Evolutionary conservation across 1,284 basidiomycete genomes (phyloP).

Genomic region (Boletus semigastroideus): DNA sequence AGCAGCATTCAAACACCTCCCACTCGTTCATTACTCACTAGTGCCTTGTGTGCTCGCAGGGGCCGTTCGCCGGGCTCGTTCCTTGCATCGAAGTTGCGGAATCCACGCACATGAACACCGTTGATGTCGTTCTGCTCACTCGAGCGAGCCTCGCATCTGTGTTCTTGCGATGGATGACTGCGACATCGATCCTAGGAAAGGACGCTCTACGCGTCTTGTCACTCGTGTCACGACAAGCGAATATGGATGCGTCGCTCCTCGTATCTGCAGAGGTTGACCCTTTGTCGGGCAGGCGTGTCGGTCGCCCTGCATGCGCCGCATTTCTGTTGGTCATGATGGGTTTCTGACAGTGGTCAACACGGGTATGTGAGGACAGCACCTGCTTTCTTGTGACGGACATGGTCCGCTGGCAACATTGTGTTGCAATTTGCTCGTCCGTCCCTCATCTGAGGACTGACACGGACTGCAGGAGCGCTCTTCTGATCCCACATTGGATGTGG

Average conservation of each 20-base stretch:
- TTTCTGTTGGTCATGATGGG: background rate
- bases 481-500: background rate
- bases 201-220: conserved; percentile 17
- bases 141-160: conserved; percentile 30
- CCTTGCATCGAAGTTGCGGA: conserved; percentile 43
- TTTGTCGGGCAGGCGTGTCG: background rate
- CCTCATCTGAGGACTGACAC: background rate
- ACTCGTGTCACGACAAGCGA: conserved; percentile 4
- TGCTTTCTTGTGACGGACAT: background rate
- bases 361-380: background rate
- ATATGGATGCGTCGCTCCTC: background rate
- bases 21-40: conserved; percentile 3
- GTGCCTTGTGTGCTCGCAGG: conserved; percentile 8
- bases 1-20: conserved; percentile 11
- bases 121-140: conserved; percentile 26
- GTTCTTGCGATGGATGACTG: conserved; percentile 77
- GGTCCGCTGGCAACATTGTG: background rate
- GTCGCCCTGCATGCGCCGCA: background rate
- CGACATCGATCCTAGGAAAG: conserved; percentile 45
- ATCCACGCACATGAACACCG: conserved; percentile 37
- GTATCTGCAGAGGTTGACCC: background rate
- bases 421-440: background rate
- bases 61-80: conserved; percentile 20
- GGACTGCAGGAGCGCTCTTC: background rate
- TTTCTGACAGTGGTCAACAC: background rate